phyloP scores from a whole-genome alignment of 164 flowering plant species.

The Houttuynia cordata region DNA sequence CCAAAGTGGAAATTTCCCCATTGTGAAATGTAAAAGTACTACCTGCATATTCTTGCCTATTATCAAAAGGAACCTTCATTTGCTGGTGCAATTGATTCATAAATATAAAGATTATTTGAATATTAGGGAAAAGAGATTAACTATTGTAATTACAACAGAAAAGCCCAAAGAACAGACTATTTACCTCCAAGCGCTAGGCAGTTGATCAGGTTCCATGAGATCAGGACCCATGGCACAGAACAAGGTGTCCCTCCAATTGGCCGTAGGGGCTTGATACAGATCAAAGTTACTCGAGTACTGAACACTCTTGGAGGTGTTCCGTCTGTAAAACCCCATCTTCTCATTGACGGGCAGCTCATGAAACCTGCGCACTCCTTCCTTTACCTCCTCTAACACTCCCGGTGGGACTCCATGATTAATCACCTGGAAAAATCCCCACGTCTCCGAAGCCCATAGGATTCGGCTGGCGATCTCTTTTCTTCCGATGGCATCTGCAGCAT shows the following conservation, averaged over 20 bases:
- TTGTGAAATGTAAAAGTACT: too few relatives aligned
- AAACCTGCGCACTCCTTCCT: conserved; percentile 25
- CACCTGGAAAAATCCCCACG: conserved; percentile 45
- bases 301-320: conserved; percentile 18
- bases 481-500: neutral
- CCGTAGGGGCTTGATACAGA: conserved; percentile 11
- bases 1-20: too few relatives aligned
- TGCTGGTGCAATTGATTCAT: too few relatives aligned
- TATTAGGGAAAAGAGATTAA: too few relatives aligned
- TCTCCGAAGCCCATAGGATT: conserved; percentile 22
- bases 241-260: conserved; percentile 37
- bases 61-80: too few relatives aligned
- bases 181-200: conserved; percentile 19
- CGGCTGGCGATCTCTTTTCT: conserved; percentile 9
- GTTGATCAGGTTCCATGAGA: conserved; percentile 12
- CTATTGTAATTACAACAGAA: too few relatives aligned
- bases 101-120: too few relatives aligned
- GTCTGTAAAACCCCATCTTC: conserved; percentile 21
- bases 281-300: conserved; percentile 21
- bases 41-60: too few relatives aligned
- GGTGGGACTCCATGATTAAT: conserved; percentile 47
- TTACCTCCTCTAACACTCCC: conserved; percentile 29
- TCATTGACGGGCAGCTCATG: conserved; percentile 27
- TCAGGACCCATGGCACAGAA: conserved; percentile 12
- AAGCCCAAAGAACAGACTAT: neutral